These are phyloP conservation scores for Phalaenopsis equestris DNA, from an alignment of 106 monocot genomes.

Conservation along the genomic window DNA sequence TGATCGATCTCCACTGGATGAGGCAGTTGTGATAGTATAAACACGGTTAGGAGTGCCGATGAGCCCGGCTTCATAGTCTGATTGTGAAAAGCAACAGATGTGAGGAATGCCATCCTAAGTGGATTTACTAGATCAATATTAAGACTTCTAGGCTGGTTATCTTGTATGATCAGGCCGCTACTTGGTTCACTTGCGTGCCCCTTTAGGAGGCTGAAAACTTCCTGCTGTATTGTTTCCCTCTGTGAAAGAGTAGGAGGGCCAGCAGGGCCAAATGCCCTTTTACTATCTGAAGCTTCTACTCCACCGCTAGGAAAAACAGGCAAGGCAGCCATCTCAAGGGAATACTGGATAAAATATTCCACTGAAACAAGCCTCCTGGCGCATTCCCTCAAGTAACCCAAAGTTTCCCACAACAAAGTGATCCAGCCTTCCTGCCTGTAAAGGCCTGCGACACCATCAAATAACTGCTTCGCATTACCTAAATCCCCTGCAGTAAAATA, in stretches of 20 bases:
- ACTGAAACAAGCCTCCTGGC: slow-evolving; percentile 38
- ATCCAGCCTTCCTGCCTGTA: slow-evolving; percentile 91
- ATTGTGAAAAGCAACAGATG: slow-evolving; percentile 79
- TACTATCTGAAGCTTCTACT: slow-evolving; percentile 10
- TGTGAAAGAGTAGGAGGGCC: slow-evolving; percentile 49
- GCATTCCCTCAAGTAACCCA: slow-evolving; percentile 79
- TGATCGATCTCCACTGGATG: slow-evolving; percentile 53
- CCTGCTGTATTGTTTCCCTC: slow-evolving; percentile 65
- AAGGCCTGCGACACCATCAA: slow-evolving; percentile 45
- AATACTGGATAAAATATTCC: slow-evolving; percentile 62
- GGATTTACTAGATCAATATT: slow-evolving; percentile 79
- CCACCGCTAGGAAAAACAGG: slow-evolving; percentile 39
- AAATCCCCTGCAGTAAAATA: slow-evolving; percentile 57
- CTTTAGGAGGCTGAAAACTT: slow-evolving; percentile 43
- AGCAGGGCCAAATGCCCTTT: slow-evolving; percentile 41
- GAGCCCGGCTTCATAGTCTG: slow-evolving; percentile 70
- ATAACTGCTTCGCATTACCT: slow-evolving; percentile 64
- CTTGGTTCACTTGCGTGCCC: slow-evolving; percentile 16
- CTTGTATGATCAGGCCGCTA: slow-evolving; percentile 9
- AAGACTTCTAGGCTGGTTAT: slow-evolving; percentile 44
- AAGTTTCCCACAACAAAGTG: slow-evolving; percentile 75
- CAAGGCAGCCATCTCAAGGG: slow-evolving; percentile 94
- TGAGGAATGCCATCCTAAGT: slow-evolving; percentile 66
- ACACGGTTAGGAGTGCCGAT: slow-evolving; percentile 51
- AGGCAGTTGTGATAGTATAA: slow-evolving; percentile 77